phyloP scores from a whole-genome alignment of 495 filamentous ascomycete genomes.

The Aspergillus avenaceus region DNA sequence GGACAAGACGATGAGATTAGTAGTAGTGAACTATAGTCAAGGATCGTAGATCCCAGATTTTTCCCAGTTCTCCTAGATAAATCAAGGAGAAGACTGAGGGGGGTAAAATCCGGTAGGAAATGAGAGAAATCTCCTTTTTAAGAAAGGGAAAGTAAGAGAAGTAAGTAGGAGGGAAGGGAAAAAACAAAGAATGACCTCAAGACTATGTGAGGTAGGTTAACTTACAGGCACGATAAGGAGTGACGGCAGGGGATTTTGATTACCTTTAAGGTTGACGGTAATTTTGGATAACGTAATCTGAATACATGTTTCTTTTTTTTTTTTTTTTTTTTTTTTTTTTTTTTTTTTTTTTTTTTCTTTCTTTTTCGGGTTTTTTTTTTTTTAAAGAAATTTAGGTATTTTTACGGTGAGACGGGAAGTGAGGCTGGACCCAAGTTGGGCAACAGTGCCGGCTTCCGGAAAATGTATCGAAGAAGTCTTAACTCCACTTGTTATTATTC shows the following conservation, averaged over 20 bases:
- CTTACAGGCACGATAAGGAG: neutral
- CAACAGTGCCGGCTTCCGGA: constrained; percentile 6
- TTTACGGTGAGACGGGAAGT: constrained; percentile 4
- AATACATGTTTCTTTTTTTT: constrained; percentile 6
- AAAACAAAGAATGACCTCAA: constrained; percentile 1
- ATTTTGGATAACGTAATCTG: constrained; percentile 2
- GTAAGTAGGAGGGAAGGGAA: neutral
- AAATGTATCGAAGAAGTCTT: no score
- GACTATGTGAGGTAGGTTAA: constrained; percentile 13
- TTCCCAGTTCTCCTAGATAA: neutral
- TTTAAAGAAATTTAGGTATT: no score
- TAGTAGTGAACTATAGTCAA: neutral
- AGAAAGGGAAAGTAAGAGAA: neutral
- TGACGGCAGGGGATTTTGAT: neutral
- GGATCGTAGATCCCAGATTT: neutral
- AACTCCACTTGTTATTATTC: no score
- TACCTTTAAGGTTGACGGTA: constrained; percentile 5
- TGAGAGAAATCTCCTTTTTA: no score
- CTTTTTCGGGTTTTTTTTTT: no score
- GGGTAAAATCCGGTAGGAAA: no score
- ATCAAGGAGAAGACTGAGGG: neutral
- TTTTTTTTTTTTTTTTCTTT: no score
- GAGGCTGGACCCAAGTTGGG: constrained; percentile 5
- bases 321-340: no score
- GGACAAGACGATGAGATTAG: constrained; percentile 23